phyloP scores from a whole-genome alignment of 2,329 filamentous ascomycete genomes.

The Aspergillus nomiae region DNA sequence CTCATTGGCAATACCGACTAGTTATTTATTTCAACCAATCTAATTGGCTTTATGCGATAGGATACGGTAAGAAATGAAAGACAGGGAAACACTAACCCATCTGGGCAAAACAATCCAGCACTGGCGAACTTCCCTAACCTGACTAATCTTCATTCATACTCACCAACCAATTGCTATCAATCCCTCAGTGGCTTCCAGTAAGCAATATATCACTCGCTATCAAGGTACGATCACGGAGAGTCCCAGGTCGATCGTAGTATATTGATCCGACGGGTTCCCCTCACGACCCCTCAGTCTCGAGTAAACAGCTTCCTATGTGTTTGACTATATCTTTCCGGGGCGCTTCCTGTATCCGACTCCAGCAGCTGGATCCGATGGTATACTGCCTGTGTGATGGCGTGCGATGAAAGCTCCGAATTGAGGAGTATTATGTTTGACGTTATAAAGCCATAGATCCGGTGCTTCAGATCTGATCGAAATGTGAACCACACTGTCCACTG shows the following conservation, averaged over 20 bases:
- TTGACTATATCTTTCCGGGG: background rate
- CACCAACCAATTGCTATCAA: background rate
- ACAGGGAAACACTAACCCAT: constrained; percentile 22
- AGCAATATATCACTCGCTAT: background rate
- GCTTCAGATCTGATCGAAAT: background rate
- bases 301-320: background rate
- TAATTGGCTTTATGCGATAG: background rate
- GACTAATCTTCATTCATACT: background rate
- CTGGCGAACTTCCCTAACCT: background rate
- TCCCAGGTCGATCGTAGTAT: background rate
- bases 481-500: background rate
- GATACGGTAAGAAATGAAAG: background rate
- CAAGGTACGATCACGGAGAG: background rate
- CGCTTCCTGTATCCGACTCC: constrained; percentile 12
- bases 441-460: background rate
- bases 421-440: background rate
- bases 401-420: background rate
- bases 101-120: constrained; percentile 23
- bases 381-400: background rate
- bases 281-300: constrained; percentile 11
- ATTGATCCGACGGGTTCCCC: background rate
- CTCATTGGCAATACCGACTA: background rate
- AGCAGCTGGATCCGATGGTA: constrained; percentile 19
- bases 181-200: background rate
- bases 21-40: background rate